phyloP scores from a whole-genome alignment of 768 basidiomycete species.

The Cyclocybe cylindracea region DNA sequence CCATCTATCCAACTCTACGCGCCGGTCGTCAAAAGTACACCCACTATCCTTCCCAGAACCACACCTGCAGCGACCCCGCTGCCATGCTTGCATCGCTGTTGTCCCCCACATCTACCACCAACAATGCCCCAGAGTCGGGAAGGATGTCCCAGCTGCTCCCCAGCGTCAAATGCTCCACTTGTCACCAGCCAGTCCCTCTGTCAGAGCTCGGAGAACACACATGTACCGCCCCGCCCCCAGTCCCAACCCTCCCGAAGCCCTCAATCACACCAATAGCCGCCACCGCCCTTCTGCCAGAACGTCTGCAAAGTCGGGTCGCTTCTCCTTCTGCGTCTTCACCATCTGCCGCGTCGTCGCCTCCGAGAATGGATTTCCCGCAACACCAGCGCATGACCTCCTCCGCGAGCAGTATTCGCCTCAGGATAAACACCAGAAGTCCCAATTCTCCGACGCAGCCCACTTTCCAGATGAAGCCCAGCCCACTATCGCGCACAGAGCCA shows the following conservation, averaged over 20 bases:
- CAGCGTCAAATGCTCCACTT: constrained; percentile 83
- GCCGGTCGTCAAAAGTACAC: constrained; percentile 17
- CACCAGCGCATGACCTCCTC: constrained; percentile 27
- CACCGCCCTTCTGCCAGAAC: constrained; percentile 48
- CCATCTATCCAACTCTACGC: constrained; percentile 8
- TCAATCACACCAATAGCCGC: constrained; percentile 40
- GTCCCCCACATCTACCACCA: constrained; percentile 24
- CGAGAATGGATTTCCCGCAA: constrained; percentile 5
- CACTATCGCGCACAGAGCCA: constrained; percentile 28
- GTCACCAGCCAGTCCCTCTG: constrained; percentile 69
- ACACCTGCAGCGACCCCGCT: background rate
- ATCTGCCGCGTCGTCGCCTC: background rate
- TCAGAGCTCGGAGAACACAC: constrained; percentile 76
- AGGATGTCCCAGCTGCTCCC: constrained; percentile 80
- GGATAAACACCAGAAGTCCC: constrained; percentile 28
- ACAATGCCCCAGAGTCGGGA: constrained; percentile 28
- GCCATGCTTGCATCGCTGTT: constrained; percentile 22
- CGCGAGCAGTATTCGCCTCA: constrained; percentile 24
- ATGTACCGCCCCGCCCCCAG: constrained; percentile 55
- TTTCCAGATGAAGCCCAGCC: constrained; percentile 36
- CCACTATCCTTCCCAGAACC: constrained; percentile 4
- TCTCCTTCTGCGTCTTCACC: constrained; percentile 10
- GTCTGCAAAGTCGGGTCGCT: constrained; percentile 47
- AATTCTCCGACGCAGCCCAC: constrained; percentile 19
- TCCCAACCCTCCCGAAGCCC: constrained; percentile 41